Percentiles rank a stretch among this genome's conserved stretches.
phyloP scores from a whole-genome alignment of 768 basidiomycete species.

The Gelatoporia subvermispora region DNA sequence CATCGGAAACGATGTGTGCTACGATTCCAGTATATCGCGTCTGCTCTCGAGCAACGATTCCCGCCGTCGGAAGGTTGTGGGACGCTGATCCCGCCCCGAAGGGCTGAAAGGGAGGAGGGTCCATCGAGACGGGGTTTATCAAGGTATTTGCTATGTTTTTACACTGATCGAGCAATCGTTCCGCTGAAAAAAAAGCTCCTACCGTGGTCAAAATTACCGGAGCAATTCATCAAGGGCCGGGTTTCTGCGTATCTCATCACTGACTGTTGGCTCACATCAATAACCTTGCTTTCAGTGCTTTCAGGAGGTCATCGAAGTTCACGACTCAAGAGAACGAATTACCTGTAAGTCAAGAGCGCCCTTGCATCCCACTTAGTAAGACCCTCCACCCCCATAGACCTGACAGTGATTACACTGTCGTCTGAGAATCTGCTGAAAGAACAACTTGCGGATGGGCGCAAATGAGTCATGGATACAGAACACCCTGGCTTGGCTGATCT shows the following conservation, averaged over 20 bases:
- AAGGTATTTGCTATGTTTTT: conserved; percentile 45
- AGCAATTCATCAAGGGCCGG: conserved; percentile 46
- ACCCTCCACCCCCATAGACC: neutral
- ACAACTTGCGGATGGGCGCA: conserved; percentile 46
- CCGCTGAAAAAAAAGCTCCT: conserved; percentile 33
- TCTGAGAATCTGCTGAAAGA: conserved; percentile 32
- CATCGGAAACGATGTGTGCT: conserved; percentile 58
- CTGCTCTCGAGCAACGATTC: conserved; percentile 50
- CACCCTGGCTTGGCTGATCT: conserved; percentile 47
- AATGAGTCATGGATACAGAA: conserved; percentile 55
- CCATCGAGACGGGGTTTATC: conserved; percentile 40
- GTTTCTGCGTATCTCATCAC: conserved; percentile 31
- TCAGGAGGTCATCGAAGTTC: conserved; percentile 34
- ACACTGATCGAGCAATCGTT: conserved; percentile 42
- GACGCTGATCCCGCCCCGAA: conserved; percentile 44
- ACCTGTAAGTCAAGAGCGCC: conserved; percentile 26
- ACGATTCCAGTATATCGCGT: conserved; percentile 53
- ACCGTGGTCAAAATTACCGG: conserved; percentile 45
- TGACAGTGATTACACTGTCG: neutral
- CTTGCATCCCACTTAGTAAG: conserved; percentile 47
- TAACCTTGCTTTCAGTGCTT: conserved; percentile 8
- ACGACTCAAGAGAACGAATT: conserved; percentile 12
- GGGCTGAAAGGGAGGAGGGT: conserved; percentile 36
- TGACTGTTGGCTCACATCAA: conserved; percentile 12
- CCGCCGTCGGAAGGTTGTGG: conserved; percentile 40